Conservation (phyloP, 345 rosid species). For the Eucalyptus leucophloia region DNA sequence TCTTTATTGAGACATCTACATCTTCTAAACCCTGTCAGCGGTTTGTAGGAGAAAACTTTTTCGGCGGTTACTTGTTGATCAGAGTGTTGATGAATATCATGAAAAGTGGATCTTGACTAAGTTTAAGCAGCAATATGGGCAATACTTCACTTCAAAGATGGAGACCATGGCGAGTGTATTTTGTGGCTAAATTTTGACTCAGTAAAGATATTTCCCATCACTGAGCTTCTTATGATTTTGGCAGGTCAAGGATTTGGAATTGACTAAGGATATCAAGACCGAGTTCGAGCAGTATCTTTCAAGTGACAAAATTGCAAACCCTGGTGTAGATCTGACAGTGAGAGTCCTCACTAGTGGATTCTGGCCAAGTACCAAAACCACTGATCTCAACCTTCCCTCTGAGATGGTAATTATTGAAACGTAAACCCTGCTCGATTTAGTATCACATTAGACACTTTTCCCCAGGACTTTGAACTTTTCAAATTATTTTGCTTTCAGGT, state of each 20-base stretch:
- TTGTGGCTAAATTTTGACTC: not conserved
- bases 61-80: conserved; percentile 40
- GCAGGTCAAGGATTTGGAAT: not conserved
- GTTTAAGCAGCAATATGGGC: conserved; percentile 60
- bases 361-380: not conserved
- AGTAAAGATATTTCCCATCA: not conserved
- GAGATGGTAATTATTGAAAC: not conserved
- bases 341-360: not conserved
- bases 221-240: not conserved
- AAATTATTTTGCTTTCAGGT: not conserved
- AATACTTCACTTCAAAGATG: conserved; percentile 61
- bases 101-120: conserved; percentile 70
- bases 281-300: not conserved
- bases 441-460: not conserved
- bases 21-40: not conserved
- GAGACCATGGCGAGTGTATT: conserved; percentile 61
- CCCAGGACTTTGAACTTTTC: not conserved
- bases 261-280: not conserved
- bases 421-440: not conserved
- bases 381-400: not conserved
- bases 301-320: not conserved
- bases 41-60: conserved; percentile 49
- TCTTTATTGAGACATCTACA: not conserved
- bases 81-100: conserved; percentile 59
- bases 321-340: not conserved